phyloP scores from a whole-genome alignment of 176 grass and related monocot species.

The Phoenix dactylifera region DNA sequence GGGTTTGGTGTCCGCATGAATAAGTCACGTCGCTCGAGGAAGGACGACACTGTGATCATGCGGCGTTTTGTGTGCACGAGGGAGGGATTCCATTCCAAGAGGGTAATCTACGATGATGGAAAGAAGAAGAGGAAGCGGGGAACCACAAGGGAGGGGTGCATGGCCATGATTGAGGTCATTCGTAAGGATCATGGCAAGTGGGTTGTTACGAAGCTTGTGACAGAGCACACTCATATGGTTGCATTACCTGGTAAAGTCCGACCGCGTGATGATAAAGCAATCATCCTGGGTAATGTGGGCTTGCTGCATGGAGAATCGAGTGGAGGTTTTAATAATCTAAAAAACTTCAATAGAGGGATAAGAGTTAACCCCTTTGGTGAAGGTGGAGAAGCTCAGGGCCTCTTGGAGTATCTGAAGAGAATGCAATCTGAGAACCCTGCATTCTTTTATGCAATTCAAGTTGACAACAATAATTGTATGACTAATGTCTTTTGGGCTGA shows the following conservation, averaged over 20 bases:
- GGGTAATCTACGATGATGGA: constrained; percentile 27
- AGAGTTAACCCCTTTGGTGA: constrained; percentile 37
- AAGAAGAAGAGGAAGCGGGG: constrained; percentile 45
- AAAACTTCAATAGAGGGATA: constrained; percentile 26
- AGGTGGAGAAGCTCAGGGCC: constrained; percentile 28
- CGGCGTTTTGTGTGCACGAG: constrained; percentile 52
- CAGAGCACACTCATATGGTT: constrained; percentile 39
- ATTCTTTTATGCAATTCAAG: constrained; percentile 54
- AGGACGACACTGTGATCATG: constrained; percentile 56
- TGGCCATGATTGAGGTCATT: constrained; percentile 56
- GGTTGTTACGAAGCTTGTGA: constrained; percentile 46
- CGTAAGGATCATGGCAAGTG: constrained; percentile 42
- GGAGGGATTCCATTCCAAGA: constrained; percentile 50
- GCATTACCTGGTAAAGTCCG: constrained; percentile 9
- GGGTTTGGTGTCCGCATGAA: constrained; percentile 46
- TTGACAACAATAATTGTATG: constrained; percentile 43
- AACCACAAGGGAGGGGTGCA: constrained; percentile 47
- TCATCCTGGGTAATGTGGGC: background rate
- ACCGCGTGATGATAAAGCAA: background rate
- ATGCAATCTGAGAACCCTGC: constrained; percentile 38
- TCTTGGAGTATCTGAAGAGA: constrained; percentile 44
- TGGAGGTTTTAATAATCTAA: constrained; percentile 14
- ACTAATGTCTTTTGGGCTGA: constrained; percentile 54
- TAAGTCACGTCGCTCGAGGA: constrained; percentile 55
- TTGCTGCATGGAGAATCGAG: background rate